Evolutionary conservation across 805 yeast genomes (phyloP).

Genomic region (Jamesozyma hellenica): DNA sequence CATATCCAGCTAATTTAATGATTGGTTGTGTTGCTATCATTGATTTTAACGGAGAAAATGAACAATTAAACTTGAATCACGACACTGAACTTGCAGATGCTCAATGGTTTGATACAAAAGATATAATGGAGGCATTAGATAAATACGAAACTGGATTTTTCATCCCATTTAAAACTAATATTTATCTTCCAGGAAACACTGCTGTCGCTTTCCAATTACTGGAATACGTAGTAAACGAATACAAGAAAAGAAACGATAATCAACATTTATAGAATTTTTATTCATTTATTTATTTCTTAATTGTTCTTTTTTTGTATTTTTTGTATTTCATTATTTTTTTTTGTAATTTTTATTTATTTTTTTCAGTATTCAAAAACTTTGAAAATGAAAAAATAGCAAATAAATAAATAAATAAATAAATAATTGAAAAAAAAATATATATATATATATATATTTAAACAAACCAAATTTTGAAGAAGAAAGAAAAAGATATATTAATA

Average conservation of each 20-base stretch:
- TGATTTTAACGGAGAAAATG: slow-evolving; percentile 57
- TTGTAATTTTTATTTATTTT: too few species aligned
- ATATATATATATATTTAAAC: too few species aligned
- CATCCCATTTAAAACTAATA: slow-evolving; percentile 14
- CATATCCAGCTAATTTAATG: slow-evolving; percentile 89
- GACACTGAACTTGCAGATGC: slow-evolving; percentile 85
- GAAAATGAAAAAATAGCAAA: too few species aligned
- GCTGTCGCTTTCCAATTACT: slow-evolving; percentile 26
- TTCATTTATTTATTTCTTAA: too few species aligned
- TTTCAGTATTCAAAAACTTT: too few species aligned
- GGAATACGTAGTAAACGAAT: slow-evolving; percentile 6
- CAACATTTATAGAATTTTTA: too few species aligned
- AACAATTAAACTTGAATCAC: slow-evolving; percentile 58
- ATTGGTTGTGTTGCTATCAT: slow-evolving; percentile 80
- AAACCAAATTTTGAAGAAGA: too few species aligned
- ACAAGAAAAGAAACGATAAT: neutral
- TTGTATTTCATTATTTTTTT: too few species aligned
- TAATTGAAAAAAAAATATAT: too few species aligned
- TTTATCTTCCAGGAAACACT: slow-evolving; percentile 23
- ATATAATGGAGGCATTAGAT: slow-evolving; percentile 35
- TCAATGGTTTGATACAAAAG: slow-evolving; percentile 62
- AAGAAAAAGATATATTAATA: too few species aligned
- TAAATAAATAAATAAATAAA: too few species aligned
- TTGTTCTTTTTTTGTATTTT: too few species aligned
- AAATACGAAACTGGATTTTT: slow-evolving; percentile 16